These are phyloP conservation scores for Begonia loranthoides DNA, from an alignment of 306 rosid genomes.

Conservation along the genomic window DNA sequence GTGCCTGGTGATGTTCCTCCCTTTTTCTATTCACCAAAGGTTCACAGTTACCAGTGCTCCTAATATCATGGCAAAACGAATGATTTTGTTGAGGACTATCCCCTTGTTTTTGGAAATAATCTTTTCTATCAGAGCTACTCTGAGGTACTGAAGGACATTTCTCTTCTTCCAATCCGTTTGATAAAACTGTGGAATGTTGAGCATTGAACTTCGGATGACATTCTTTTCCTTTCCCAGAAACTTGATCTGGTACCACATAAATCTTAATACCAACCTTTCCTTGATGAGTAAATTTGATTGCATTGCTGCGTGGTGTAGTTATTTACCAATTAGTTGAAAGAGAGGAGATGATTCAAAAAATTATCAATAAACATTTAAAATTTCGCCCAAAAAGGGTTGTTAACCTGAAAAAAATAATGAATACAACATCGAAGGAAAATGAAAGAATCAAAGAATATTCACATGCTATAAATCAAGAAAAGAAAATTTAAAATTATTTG, in stretches of 20 bases:
- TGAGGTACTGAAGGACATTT: slow-evolving; percentile 22
- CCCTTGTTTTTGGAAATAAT: slow-evolving; percentile 14
- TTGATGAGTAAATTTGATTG: slow-evolving; percentile 89
- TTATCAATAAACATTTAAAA: no score
- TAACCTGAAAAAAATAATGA: no score
- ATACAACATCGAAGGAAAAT: no score
- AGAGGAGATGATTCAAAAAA: neutral
- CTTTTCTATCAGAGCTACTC: slow-evolving; percentile 20
- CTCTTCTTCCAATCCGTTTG: slow-evolving; percentile 40
- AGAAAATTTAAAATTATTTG: no score
- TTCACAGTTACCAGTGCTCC: slow-evolving; percentile 38
- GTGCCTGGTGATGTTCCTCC: slow-evolving; percentile 31
- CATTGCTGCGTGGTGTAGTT: slow-evolving; percentile 51
- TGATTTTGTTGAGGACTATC: slow-evolving; percentile 27
- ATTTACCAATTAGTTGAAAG: slow-evolving; percentile 5
- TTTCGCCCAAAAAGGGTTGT: no score
- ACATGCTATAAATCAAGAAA: no score
- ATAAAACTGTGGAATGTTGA: slow-evolving; percentile 20
- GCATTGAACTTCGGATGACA: slow-evolving; percentile 18
- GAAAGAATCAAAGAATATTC: no score
- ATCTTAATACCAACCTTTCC: slow-evolving; percentile 89
- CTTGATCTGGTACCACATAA: slow-evolving; percentile 43
- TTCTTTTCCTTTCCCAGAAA: slow-evolving; percentile 33
- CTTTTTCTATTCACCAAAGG: slow-evolving; percentile 29
- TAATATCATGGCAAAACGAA: slow-evolving; percentile 24